phyloP scores from a whole-genome alignment of 805 yeast genomes.

The Maudiozyma saulgeensis region DNA sequence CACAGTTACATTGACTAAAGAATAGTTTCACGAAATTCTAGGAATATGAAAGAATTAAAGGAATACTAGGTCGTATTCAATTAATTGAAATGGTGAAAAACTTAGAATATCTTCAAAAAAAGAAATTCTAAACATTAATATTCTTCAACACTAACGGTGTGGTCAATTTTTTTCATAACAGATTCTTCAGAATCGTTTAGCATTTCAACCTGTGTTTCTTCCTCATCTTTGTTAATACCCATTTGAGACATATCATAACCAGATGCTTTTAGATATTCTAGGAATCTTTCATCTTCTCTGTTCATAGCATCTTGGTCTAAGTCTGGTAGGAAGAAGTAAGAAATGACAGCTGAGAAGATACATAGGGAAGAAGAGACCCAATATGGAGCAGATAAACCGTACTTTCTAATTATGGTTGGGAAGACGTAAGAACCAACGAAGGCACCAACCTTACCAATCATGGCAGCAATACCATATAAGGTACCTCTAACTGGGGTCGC shows the following conservation, averaged over 20 bases:
- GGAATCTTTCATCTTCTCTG: constrained; percentile 64
- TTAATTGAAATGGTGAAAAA: background rate
- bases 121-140: background rate
- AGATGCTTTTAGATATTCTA: constrained; percentile 46
- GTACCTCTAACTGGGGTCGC: constrained; percentile 87
- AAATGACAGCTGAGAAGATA: constrained; percentile 57
- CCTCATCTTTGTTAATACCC: background rate
- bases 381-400: constrained; percentile 70
- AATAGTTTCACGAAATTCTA: too few relatives aligned
- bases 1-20: too few relatives aligned
- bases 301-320: constrained; percentile 77
- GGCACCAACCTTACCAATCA: constrained; percentile 86
- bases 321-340: constrained; percentile 64
- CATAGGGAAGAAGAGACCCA: constrained; percentile 75
- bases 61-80: too few relatives aligned
- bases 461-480: constrained; percentile 86
- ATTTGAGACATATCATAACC: background rate
- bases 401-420: constrained; percentile 62
- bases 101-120: background rate
- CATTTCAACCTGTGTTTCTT: background rate
- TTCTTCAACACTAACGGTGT: background rate
- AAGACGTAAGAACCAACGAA: constrained; percentile 84
- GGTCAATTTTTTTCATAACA: background rate
- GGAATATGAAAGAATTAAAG: too few relatives aligned
- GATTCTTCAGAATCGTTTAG: background rate